phyloP scores from a whole-genome alignment of 805 yeast species.

The Saccharomyces jurei region DNA sequence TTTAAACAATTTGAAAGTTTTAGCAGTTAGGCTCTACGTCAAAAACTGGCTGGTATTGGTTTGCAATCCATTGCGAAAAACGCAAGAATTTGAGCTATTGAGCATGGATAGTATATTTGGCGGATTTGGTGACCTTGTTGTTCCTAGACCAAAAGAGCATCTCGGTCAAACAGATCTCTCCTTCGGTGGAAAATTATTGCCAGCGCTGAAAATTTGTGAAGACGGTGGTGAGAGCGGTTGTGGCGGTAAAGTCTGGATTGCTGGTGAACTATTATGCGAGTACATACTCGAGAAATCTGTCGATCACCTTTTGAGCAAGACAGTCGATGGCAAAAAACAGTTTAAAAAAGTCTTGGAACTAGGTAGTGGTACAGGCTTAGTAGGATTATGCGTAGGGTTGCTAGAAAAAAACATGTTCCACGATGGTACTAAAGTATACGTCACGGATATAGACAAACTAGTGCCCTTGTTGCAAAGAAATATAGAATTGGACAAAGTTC shows the following conservation, averaged over 20 bases:
- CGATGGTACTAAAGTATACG: slow-evolving; percentile 31
- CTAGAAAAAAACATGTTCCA: slow-evolving; percentile 8
- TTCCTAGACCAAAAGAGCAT: slow-evolving; percentile 20
- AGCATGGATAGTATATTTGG: slow-evolving; percentile 13
- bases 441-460: slow-evolving; percentile 44
- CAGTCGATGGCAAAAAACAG: slow-evolving; percentile 6
- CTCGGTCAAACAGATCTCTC: slow-evolving; percentile 34
- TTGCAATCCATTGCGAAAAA: background rate
- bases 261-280: slow-evolving; percentile 46
- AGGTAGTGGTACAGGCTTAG: slow-evolving; percentile 54
- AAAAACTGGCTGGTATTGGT: background rate
- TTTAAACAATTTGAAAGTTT: background rate
- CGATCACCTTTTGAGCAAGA: slow-evolving; percentile 4
- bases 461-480: slow-evolving; percentile 42
- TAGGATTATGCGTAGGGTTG: slow-evolving; percentile 35
- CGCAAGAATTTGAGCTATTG: background rate
- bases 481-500: slow-evolving; percentile 34
- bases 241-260: slow-evolving; percentile 59
- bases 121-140: slow-evolving; percentile 11
- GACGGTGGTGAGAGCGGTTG: slow-evolving; percentile 56
- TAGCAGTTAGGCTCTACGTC: background rate
- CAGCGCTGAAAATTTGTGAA: slow-evolving; percentile 36
- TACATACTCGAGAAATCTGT: slow-evolving; percentile 33
- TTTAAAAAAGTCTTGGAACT: slow-evolving; percentile 38
- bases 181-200: slow-evolving; percentile 34